Evolutionary conservation across 441 rosid species (phyloP), one percentile per base, ranked within the genome.

Genomic region (Eutrema salsugineum): DNA sequence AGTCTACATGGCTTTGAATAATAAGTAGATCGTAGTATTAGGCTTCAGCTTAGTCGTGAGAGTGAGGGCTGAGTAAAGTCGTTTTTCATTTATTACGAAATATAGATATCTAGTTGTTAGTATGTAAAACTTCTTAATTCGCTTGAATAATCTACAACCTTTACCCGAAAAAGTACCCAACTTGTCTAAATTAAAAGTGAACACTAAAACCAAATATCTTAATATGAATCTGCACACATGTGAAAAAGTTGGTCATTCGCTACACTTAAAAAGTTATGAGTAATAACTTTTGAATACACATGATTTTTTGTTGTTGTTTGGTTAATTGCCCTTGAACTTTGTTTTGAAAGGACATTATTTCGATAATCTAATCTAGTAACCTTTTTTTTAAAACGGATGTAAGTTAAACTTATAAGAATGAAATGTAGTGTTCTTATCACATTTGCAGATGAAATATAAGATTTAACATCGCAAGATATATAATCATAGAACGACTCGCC

Each of bases 21-120:
- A 39, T 63, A 44, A 20, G 35, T 66, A 64, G 24, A 46, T 65
- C 39, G 14, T 28, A 24, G 27, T 24, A 33, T 22, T 73, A 73
- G 77, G 67, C 53, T 66, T 28, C 6, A 28, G 61, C 36, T 66
- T 27, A 51, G 51, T 51, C 39, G 50, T 24, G 24, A 65, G 43
- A 27, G 35, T 38, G 24, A 43, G 20, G 42, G 22, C 3, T 1
- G 20, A 33, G 40, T 11, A 16, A n/a, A 64, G 46, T 49, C 14
- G 38, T 11, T 32, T 33, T 48, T 19, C 15, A 47, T 48, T 47
- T 64, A 19, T 22, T 11, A 19, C 32, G 3, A 61, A 61, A 27
- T 7, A 12, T 19, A 36, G 0, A 36, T 57, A 19, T 19, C 15
- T 57, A 11, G 30, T 36, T 49, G 20, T 5, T 55, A 33, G 20